Conservation (phyloP, 140 eudicot species). For the Bidens hawaiensis region DNA sequence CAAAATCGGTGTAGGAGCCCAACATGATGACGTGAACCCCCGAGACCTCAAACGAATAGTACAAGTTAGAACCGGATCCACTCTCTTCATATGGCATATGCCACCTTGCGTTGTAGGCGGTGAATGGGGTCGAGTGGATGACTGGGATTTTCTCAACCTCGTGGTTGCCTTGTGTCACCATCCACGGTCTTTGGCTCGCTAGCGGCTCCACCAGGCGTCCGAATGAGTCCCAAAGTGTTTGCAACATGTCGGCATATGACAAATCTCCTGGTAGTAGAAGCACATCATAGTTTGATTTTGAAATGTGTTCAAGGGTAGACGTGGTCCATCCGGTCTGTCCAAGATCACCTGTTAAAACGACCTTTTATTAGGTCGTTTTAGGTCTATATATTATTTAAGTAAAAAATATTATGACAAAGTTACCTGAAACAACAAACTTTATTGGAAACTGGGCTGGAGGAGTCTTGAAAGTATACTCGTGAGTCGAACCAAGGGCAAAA, state of each 20-base stretch:
- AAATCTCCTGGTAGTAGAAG: slow-evolving; percentile 61
- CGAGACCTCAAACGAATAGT: slow-evolving; percentile 62
- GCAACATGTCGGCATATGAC: slow-evolving; percentile 48
- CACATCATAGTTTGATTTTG: slow-evolving; percentile 45
- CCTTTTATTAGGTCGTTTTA: too few species aligned
- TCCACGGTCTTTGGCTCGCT: slow-evolving; percentile 66
- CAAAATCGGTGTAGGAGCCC: slow-evolving; percentile 73
- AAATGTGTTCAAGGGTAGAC: slow-evolving; percentile 54
- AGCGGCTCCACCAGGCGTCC: slow-evolving; percentile 54
- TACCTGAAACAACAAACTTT: slow-evolving; percentile 54
- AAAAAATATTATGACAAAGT: not conserved
- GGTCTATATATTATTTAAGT: not conserved
- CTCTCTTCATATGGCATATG: slow-evolving; percentile 71
- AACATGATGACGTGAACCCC: slow-evolving; percentile 75
- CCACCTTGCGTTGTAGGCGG: slow-evolving; percentile 74
- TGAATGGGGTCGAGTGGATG: slow-evolving; percentile 28
- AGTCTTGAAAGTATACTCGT: slow-evolving; percentile 51
- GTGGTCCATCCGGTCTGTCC: slow-evolving; percentile 65
- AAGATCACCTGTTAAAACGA: slow-evolving; percentile 51
- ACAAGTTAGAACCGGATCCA: slow-evolving; percentile 54
- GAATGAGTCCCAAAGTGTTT: slow-evolving; percentile 55
- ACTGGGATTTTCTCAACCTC: slow-evolving; percentile 44
- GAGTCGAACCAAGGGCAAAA: slow-evolving; percentile 31
- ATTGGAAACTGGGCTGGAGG: slow-evolving; percentile 57
- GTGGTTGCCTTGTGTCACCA: slow-evolving; percentile 80